A percentile compares a stretch with the other conserved stretches of the same genome.
Evolutionary conservation across 176 grass and related monocot species (phyloP).

Genomic region (Echinochloa phyllopogon): DNA sequence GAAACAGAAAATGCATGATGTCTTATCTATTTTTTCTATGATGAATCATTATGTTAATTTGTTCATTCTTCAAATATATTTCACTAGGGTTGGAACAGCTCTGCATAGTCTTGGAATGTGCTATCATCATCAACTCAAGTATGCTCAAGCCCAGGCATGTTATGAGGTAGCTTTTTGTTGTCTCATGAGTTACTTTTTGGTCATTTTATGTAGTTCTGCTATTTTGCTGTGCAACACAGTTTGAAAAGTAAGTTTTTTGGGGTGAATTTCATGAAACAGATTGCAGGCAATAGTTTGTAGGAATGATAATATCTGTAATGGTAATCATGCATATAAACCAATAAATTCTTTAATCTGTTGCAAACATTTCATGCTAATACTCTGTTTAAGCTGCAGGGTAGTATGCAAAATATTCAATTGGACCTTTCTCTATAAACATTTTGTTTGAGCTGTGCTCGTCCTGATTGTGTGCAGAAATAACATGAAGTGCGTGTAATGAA

Average conservation of each 20-base stretch:
- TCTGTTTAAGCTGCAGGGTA: conserved; percentile 1
- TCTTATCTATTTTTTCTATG: conserved; percentile 16
- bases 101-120: conserved; percentile 80
- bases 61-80: background rate
- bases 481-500: conserved; percentile 17
- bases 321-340: background rate
- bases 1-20: background rate
- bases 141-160: conserved; percentile 76
- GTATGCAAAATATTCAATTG: background rate
- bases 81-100: conserved; percentile 72
- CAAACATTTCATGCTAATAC: conserved; percentile 5
- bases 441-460: conserved; percentile 24
- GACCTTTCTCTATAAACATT: background rate
- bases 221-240: background rate
- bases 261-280: conserved; percentile 17
- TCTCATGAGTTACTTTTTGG: conserved; percentile 5
- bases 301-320: conserved; percentile 4
- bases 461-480: conserved; percentile 9
- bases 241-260: background rate
- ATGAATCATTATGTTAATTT: background rate
- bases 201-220: background rate
- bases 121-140: conserved; percentile 71
- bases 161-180: conserved; percentile 68
- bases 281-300: conserved; percentile 25
- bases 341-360: background rate